Evolutionary conservation across 768 basidiomycete genomes (phyloP), one percentile per base, ranked within the genome.

Genomic region (Filobasidium floriforme): DNA sequence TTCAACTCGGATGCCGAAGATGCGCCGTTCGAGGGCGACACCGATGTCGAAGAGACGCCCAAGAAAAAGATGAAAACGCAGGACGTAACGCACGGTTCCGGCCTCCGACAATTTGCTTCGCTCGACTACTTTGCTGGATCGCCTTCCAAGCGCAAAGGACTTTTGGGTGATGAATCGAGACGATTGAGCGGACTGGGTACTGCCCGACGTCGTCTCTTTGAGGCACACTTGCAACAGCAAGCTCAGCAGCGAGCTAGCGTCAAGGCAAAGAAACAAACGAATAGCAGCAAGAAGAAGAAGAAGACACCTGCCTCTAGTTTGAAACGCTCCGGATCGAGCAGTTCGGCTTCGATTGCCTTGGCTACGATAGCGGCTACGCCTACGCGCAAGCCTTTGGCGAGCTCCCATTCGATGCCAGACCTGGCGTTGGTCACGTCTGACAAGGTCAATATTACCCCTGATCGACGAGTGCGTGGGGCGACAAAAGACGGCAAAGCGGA

Each of bases 111-210:
- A 29, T 46, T 68, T 14, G 67, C 67, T 28, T 64, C 62, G 10
- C 41, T 68, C 19, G 67, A 68, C 37, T 68, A 65, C 44, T 68
- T 60, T 24, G 67, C 67, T 19, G 67, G 67, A n/a, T 64, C 67
- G 32, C 67, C 67, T 3, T 63, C 67, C 32, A 64, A 62, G 49
- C 63, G 67, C n/a, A 68, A 59, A 19, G 60, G 41, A 41, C 55
- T 59, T 11, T 52, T 66, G 19, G 65, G 65, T 4, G 65, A 44
- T 12, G 65, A 66, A 26, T 59, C 60, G 37, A 44, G 65, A 19
- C 7, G 65, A 28, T 41, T 66, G 65, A 61, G 65, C 28, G 52
- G 59, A 22, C 26, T 65, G 41, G 64, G 59, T 6, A 59, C 57
- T 24, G 52, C 40, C 19, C 41, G 41, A 24, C 52, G 44, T 49